Conservation (phyloP, 495 filamentous ascomycete species). For the Penicillium soppii region DNA sequence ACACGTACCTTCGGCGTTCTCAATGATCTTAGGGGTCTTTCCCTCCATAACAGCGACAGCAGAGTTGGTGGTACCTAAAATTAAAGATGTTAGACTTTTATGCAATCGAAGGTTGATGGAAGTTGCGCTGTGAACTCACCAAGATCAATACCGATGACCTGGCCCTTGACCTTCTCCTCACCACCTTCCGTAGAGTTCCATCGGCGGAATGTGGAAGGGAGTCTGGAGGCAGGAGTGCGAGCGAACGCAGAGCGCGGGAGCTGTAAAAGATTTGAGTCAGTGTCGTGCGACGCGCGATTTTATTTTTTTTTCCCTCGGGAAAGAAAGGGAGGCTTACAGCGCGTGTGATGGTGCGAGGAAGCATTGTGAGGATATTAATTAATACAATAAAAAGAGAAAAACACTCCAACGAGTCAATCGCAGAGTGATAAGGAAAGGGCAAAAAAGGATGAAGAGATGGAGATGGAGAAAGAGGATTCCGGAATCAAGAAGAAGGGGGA, state of each 20-base stretch:
- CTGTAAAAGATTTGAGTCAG: constrained; percentile 28
- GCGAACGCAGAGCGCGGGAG: constrained; percentile 48
- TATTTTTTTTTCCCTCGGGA: too few relatives aligned
- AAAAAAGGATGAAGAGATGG: constrained; percentile 30
- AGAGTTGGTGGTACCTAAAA: constrained; percentile 90
- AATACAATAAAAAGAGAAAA: constrained; percentile 39
- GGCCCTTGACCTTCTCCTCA: constrained; percentile 87
- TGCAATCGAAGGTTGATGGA: background rate
- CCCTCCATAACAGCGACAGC: constrained; percentile 98
- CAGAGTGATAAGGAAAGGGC: constrained; percentile 31
- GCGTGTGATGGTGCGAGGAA: constrained; percentile 56
- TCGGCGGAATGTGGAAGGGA: constrained; percentile 59
- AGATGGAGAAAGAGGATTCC: constrained; percentile 24
- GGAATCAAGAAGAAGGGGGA: constrained; percentile 28
- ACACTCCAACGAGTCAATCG: constrained; percentile 44
- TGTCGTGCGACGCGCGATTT: constrained; percentile 18
- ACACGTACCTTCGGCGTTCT: constrained; percentile 85
- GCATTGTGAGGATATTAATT: constrained; percentile 49
- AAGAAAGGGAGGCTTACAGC: constrained; percentile 62
- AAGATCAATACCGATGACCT: constrained; percentile 98
- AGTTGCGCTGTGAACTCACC: constrained; percentile 58
- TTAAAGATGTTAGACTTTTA: constrained; percentile 22
- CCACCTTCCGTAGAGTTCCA: constrained; percentile 82
- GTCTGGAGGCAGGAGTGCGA: constrained; percentile 53
- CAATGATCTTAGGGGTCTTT: constrained; percentile 91